Evolutionary conservation across 2,329 filamentous ascomycete species (phyloP).

Genomic region (Xylaria sp.): DNA sequence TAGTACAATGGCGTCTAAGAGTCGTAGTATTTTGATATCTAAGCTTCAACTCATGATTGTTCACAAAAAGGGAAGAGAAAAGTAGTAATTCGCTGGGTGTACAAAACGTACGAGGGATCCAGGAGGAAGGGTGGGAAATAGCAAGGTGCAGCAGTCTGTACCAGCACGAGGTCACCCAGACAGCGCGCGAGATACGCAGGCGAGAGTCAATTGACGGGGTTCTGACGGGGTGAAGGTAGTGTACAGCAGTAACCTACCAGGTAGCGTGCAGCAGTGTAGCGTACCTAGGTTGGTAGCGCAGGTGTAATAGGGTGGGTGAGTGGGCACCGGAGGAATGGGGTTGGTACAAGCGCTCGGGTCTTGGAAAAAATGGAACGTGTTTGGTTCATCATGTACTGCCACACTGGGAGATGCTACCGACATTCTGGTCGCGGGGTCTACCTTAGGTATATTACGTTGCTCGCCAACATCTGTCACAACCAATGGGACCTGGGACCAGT

Average conservation of each 20-base stretch:
- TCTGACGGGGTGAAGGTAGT: slow-evolving; percentile 19
- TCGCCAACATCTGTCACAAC: slow-evolving; percentile 30
- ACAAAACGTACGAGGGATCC: slow-evolving; percentile 40
- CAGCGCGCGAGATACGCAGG: slow-evolving; percentile 32
- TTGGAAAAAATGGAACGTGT: slow-evolving; percentile 24
- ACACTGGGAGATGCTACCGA: slow-evolving; percentile 38
- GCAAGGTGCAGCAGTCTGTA: slow-evolving; percentile 43
- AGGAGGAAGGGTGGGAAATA: slow-evolving; percentile 44
- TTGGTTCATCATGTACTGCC: slow-evolving; percentile 28
- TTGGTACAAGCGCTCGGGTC: slow-evolving; percentile 37
- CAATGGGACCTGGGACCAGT: slow-evolving; percentile 8
- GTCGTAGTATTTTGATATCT: slow-evolving; percentile 7
- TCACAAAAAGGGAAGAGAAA: slow-evolving; percentile 23
- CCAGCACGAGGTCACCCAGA: slow-evolving; percentile 47
- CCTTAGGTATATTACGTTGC: slow-evolving; percentile 20
- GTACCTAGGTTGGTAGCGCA: slow-evolving; percentile 1
- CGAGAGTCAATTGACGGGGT: slow-evolving; percentile 33
- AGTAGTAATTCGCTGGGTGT: slow-evolving; percentile 26
- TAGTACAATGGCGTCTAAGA: not conserved
- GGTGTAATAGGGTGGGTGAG: slow-evolving; percentile 22
- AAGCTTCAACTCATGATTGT: slow-evolving; percentile 8
- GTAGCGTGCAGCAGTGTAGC: slow-evolving; percentile 1
- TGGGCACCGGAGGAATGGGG: slow-evolving; percentile 35
- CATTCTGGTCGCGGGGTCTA: slow-evolving; percentile 39
- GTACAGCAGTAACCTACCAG: not conserved